These are phyloP conservation scores for Diutina mesorugosa DNA, from an alignment of 1,139 yeast genomes.

Conservation along the genomic window DNA sequence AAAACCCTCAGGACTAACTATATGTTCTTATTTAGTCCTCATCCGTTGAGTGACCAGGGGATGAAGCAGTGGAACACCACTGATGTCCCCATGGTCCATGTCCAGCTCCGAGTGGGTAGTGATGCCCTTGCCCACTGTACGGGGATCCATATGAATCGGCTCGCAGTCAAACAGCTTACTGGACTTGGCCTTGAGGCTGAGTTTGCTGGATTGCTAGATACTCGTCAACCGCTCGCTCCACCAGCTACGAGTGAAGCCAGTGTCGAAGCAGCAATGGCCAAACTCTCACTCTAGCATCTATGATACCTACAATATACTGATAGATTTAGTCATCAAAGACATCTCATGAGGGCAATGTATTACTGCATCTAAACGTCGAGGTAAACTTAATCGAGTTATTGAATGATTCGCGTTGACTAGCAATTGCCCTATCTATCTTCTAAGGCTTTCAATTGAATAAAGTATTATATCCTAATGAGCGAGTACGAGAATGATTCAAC, in stretches of 20 bases:
- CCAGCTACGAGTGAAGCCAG: no score
- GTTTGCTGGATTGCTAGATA: neutral
- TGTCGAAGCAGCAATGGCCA: no score
- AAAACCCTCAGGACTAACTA: conserved; percentile 9
- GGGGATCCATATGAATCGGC: neutral
- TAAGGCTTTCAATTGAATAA: no score
- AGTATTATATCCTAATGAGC: no score
- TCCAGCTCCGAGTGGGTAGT: conserved; percentile 16
- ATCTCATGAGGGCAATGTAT: no score
- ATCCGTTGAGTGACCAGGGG: conserved; percentile 47
- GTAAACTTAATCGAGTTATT: no score
- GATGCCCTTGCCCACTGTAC: neutral
- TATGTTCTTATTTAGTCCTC: conserved; percentile 42
- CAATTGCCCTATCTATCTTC: no score
- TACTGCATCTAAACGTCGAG: no score
- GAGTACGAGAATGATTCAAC: no score
- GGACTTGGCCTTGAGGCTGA: neutral
- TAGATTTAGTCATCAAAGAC: no score
- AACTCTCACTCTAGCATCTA: neutral
- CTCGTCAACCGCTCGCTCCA: neutral
- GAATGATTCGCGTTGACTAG: no score
- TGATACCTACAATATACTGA: no score
- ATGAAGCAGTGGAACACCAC: conserved; percentile 38
- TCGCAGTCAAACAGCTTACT: neutral
- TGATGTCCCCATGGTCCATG: conserved; percentile 43